Evolutionary conservation across 169 alveolate genomes (phyloP).

Genomic region (Plasmodium knowlesi): DNA sequence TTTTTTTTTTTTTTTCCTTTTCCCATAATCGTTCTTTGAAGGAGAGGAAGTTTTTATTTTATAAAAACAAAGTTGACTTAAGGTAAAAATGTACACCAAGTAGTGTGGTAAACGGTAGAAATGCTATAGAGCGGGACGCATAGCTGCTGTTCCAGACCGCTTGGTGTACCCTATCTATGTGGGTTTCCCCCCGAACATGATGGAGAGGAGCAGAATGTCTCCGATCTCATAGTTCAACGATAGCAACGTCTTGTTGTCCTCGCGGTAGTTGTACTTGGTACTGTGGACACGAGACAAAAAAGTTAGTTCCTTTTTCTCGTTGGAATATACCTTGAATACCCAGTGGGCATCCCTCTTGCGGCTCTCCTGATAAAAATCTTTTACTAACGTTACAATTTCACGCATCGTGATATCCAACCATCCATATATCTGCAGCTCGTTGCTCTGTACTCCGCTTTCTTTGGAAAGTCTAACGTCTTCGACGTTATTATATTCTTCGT

Average conservation of each 20-base stretch:
- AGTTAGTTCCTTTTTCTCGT: slow-evolving; percentile 8
- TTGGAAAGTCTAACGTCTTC: slow-evolving; percentile 8
- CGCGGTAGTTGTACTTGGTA: slow-evolving; percentile 49
- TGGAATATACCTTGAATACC: slow-evolving; percentile 55
- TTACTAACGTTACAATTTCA: slow-evolving; percentile 67
- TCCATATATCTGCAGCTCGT: slow-evolving; percentile 66
- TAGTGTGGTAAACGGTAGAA: not conserved
- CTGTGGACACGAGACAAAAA: slow-evolving; percentile 61
- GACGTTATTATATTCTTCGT: slow-evolving; percentile 15
- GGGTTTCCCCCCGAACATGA: slow-evolving; percentile 15
- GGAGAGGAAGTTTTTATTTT: not conserved
- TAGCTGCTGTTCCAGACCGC: too few species aligned
- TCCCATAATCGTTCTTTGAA: not conserved
- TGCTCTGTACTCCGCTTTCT: not conserved
- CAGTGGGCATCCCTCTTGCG: slow-evolving; percentile 70
- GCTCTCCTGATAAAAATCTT: slow-evolving; percentile 71
- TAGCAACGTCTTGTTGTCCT: slow-evolving; percentile 57
- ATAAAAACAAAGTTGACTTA: not conserved
- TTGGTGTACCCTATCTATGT: too few species aligned
- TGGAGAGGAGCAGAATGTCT: slow-evolving; percentile 47
- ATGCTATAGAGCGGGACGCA: not conserved
- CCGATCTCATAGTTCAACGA: slow-evolving; percentile 68
- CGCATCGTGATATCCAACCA: slow-evolving; percentile 74
- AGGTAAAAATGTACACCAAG: not conserved
- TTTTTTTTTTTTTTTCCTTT: not conserved